Base-by-base conservation (phyloP, 169 alveolate species). In the Perkinsus chesapeaki region DNA sequence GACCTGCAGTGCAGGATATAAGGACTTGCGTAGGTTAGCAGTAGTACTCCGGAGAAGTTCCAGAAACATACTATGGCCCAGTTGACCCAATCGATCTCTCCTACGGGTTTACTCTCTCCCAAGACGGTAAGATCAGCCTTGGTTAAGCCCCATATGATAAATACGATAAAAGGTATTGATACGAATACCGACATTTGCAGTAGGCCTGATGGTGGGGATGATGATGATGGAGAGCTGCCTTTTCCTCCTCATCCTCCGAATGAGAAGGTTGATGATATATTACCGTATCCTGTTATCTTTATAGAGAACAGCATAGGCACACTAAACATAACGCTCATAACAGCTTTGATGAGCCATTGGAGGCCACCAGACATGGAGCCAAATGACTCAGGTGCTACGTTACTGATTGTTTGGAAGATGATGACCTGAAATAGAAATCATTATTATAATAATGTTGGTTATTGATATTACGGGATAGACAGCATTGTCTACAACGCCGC, bases 401-500 rank as follows among this genome's bases (percentile, higher is more conserved):
- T 60, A 23, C 82, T 60, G 82, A 60, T 60, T 1, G 82, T 60
- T 23, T 60, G 31, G 82, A 60, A 60, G 27, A 60, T 60, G 82
- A 60, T 60, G 82, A 60, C 82, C 82, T 60, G 82, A 60, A 47
- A 10, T 9, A 47, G 19, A 19, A 19, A 19, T 47, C 9, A 47
- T 47, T 10, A 47, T 47, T 9, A 47, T 47, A 19, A 47, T 47
- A 19, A 47, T 47, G 72, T 47, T 47, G n/a, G 19, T 47, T 47
- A 60, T 60, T 60, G 31, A 1, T 60, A 60, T 60, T 60, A 91
- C 93, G 39, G 93, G 93, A 37, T 91, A 91, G 73, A 91, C 93
- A 10, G 93, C 93, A 48, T 91, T 91, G 73, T 91, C 93, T 31
- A 91, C 93, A 34, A 91, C 93, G 73, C 93, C 93, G 93, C 93